A percentile compares a stretch with the other conserved stretches of the same genome.
These are phyloP conservation scores for Aspergillus sclerotioniger DNA, from an alignment of 495 filamentous ascomycete genomes.

Conservation along the genomic window DNA sequence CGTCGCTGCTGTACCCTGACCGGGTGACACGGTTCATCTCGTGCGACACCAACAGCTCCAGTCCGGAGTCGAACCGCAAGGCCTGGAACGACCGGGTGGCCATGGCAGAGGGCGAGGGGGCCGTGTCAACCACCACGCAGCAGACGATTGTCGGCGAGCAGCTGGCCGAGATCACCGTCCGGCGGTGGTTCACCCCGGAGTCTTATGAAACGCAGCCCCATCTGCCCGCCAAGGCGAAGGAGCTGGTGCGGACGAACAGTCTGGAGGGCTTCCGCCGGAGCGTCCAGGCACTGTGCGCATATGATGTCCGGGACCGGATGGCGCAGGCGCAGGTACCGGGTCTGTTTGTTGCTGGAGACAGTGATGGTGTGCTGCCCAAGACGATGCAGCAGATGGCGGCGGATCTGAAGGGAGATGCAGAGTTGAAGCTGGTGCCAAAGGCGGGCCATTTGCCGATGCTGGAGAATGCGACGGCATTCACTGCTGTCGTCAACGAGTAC, in stretches of 20 bases:
- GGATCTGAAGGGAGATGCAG: conserved; percentile 50
- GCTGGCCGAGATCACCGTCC: conserved; percentile 65
- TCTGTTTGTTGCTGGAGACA: conserved; percentile 65
- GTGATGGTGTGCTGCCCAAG: conserved; percentile 71
- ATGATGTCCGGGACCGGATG: conserved; percentile 68
- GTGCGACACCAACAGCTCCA: conserved; percentile 73
- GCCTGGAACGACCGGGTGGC: conserved; percentile 76
- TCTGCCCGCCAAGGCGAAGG: conserved; percentile 50
- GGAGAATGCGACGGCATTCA: conserved; percentile 67
- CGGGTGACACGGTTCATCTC: conserved; percentile 61
- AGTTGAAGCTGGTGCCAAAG: conserved; percentile 58
- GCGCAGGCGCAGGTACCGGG: conserved; percentile 55
- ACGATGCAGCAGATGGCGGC: conserved; percentile 73
- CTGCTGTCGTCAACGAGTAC: conserved; percentile 56
- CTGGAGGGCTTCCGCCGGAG: conserved; percentile 66
- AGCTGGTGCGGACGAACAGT: conserved; percentile 62
- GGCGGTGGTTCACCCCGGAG: conserved; percentile 68
- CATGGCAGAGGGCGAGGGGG: conserved; percentile 59
- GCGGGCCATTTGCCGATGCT: conserved; percentile 84
- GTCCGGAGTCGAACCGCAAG: conserved; percentile 64
- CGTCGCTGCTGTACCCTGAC: conserved; percentile 62
- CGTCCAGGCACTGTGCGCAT: conserved; percentile 72
- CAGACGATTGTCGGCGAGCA: conserved; percentile 54
- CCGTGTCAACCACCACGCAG: conserved; percentile 37
- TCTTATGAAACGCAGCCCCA: conserved; percentile 56